Evolutionary conservation across 192 early-diverging fungal genomes (phyloP).

Genomic region (Backusella macrospora): DNA sequence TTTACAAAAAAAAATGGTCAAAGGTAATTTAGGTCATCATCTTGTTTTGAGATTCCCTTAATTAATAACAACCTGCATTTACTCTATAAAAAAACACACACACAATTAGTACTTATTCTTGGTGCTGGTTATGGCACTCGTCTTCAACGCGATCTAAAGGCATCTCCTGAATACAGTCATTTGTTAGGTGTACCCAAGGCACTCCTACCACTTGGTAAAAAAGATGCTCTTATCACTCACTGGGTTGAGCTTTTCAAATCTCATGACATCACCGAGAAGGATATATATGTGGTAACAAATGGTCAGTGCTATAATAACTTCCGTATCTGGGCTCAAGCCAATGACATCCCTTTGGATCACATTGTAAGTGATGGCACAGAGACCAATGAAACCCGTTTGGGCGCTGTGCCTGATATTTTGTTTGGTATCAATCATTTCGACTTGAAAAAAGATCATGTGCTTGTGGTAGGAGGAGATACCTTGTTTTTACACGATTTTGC

Average conservation of each 20-base stretch:
- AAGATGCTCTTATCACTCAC: constrained; percentile 48
- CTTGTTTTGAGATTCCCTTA: neutral
- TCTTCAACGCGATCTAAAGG: constrained; percentile 53
- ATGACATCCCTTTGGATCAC: constrained; percentile 39
- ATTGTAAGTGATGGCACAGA: constrained; percentile 54
- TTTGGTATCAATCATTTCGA: constrained; percentile 46
- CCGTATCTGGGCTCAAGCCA: constrained; percentile 43
- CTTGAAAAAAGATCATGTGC: constrained; percentile 30
- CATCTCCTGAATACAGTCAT: constrained; percentile 35
- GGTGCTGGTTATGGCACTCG: constrained; percentile 66
- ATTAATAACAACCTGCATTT: neutral
- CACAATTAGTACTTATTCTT: constrained; percentile 49
- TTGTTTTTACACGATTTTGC: constrained; percentile 58
- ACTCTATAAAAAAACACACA: neutral
- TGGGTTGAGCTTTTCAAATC: constrained; percentile 41
- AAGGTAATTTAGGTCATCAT: constrained; percentile 8
- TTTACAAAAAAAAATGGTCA: neutral
- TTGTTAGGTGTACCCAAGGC: constrained; percentile 53
- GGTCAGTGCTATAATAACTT: constrained; percentile 43
- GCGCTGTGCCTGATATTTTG: constrained; percentile 58
- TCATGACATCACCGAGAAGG: constrained; percentile 15
- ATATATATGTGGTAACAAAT: constrained; percentile 55
- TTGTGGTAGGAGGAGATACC: constrained; percentile 66
- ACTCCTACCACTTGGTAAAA: constrained; percentile 45
- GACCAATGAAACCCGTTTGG: constrained; percentile 54